Evolutionary conservation across 2,329 filamentous ascomycete species (phyloP).

Genomic region (Venturia effusa): DNA sequence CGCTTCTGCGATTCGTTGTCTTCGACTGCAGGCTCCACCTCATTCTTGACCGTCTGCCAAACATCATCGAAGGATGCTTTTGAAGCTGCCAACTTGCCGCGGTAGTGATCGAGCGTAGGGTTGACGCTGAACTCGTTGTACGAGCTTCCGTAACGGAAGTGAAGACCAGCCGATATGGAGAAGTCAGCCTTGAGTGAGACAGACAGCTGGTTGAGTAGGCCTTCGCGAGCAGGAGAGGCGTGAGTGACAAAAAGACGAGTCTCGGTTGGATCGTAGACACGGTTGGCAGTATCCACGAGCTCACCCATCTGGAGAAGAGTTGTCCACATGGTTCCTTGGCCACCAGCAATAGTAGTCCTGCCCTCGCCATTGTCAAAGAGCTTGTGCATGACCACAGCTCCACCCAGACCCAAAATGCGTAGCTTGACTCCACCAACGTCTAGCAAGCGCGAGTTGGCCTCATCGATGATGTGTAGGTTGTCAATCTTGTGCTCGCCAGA

Average conservation of each 20-base stretch:
- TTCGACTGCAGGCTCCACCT: conserved; percentile 88
- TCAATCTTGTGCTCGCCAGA: conserved; percentile 96
- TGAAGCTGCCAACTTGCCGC: conserved; percentile 92
- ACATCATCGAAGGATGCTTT: conserved; percentile 99
- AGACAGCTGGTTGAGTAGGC: conserved; percentile 92
- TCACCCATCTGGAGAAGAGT: conserved; percentile 97
- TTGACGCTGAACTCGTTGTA: conserved; percentile 99
- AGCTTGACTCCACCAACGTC: conserved; percentile 95
- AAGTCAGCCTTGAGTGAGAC: conserved; percentile 97
- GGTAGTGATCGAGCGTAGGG: conserved; percentile 93
- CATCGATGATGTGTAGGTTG: conserved; percentile 97
- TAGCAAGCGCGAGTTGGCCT: conserved; percentile 88
- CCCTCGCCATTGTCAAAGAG: conserved; percentile 98
- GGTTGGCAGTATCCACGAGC: conserved; percentile 92
- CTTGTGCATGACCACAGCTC: conserved; percentile 99
- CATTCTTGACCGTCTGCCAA: conserved; percentile 95
- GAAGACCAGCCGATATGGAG: conserved; percentile 90
- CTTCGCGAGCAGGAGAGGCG: conserved; percentile 90
- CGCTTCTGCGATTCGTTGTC: conserved; percentile 92
- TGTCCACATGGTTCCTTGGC: conserved; percentile 99
- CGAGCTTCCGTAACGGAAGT: conserved; percentile 97
- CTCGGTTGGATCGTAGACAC: conserved; percentile 96
- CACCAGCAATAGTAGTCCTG: conserved; percentile 93
- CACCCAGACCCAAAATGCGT: conserved; percentile 82
- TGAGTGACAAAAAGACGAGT: conserved; percentile 95